phyloP scores from a whole-genome alignment of 2,329 filamentous ascomycete species.

The Alternaria consortialis region DNA sequence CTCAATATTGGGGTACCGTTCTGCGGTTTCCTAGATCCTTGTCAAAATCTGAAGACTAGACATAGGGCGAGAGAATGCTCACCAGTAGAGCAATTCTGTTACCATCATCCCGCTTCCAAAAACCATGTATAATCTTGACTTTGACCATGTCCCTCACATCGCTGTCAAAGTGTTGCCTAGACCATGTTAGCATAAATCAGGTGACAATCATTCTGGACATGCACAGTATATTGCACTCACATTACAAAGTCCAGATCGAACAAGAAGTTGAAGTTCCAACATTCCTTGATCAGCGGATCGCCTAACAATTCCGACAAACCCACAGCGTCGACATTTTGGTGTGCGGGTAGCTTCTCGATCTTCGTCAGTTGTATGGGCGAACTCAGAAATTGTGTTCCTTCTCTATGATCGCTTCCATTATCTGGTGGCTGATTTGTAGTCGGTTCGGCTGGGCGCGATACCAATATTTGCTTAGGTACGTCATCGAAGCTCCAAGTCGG shows the following conservation, averaged over 20 bases:
- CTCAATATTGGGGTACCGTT: conserved; percentile 71
- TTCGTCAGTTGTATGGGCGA: conserved; percentile 78
- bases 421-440: background rate
- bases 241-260: conserved; percentile 71
- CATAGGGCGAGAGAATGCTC: conserved; percentile 25
- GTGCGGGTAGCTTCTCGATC: conserved; percentile 69
- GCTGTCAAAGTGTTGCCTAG: conserved; percentile 63
- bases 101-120: conserved; percentile 72
- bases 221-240: conserved; percentile 38
- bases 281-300: conserved; percentile 75
- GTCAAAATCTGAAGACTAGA: conserved; percentile 10
- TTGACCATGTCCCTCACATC: conserved; percentile 63
- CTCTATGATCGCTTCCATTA: background rate
- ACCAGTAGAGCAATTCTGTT: conserved; percentile 68
- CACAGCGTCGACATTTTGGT: conserved; percentile 72
- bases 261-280: conserved; percentile 75
- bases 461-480: conserved; percentile 23
- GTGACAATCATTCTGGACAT: background rate
- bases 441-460: background rate
- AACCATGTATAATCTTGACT: conserved; percentile 70
- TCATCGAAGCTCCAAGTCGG: conserved; percentile 27
- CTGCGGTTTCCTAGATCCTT: conserved; percentile 65
- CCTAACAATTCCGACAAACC: conserved; percentile 73
- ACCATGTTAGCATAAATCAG: conserved; percentile 9
- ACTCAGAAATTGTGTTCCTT: conserved; percentile 40